Conservation (phyloP, 1,284 basidiomycete species). For the Malassezia caprae region DNA sequence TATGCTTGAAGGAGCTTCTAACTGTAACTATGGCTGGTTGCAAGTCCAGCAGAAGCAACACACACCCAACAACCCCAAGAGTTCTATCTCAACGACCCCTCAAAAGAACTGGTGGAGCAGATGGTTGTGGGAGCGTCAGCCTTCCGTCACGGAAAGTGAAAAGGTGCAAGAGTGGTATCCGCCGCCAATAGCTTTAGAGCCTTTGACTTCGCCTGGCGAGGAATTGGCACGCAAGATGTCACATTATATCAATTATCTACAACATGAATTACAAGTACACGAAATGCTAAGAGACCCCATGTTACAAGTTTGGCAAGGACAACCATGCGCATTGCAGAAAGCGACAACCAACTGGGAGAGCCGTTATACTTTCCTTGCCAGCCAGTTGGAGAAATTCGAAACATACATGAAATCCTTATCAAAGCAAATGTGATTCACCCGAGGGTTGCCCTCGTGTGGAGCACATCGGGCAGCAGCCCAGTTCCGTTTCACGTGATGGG, state of each 20-base stretch:
- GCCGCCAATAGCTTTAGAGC: slow-evolving; percentile 68
- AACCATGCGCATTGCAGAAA: slow-evolving; percentile 60
- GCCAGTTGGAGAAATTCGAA: slow-evolving; percentile 88
- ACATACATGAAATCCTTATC: slow-evolving; percentile 57
- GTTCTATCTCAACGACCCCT: neutral
- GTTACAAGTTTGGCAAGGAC: slow-evolving; percentile 66
- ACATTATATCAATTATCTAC: slow-evolving; percentile 53
- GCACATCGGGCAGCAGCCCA: too few relatives aligned
- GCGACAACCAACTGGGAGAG: slow-evolving; percentile 83
- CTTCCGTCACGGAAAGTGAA: neutral
- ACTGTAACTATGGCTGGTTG: slow-evolving; percentile 97
- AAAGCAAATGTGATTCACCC: neutral
- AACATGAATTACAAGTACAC: slow-evolving; percentile 69
- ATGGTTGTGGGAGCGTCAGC: neutral
- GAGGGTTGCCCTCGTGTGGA: too few relatives aligned
- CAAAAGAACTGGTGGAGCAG: neutral
- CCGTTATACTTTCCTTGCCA: slow-evolving; percentile 73
- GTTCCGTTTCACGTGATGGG: neutral
- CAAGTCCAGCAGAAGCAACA: neutral
- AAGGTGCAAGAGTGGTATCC: slow-evolving; percentile 68
- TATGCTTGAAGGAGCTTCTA: slow-evolving; percentile 83
- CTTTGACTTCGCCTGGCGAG: slow-evolving; percentile 82
- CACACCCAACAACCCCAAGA: neutral
- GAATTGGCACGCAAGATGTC: slow-evolving; percentile 53
- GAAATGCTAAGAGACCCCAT: slow-evolving; percentile 75